Conservation (phyloP, 1,284 basidiomycete genomes). For the Volvariella volvacea region DNA sequence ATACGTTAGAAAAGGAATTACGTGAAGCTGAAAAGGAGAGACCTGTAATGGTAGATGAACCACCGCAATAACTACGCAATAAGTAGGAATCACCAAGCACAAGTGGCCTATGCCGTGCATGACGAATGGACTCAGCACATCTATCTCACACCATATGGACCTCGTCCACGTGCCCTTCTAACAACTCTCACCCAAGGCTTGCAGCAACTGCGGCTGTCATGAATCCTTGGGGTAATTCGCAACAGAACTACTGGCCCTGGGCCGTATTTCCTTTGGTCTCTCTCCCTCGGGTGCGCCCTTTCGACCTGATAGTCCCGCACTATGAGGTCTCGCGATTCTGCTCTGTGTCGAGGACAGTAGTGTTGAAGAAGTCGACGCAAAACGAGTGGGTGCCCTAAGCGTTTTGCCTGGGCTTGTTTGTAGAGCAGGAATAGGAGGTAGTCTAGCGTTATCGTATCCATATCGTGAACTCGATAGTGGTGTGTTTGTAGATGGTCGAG, state of each 20-base stretch:
- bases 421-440: constrained; percentile 30
- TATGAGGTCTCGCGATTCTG: constrained; percentile 55
- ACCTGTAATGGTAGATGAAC: no score
- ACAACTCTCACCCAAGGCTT: no score
- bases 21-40: no score
- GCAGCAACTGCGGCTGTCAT: no score
- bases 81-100: no score
- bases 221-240: constrained; percentile 2
- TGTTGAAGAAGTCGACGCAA: constrained; percentile 29
- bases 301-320: constrained; percentile 33
- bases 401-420: constrained; percentile 48
- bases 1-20: no score
- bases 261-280: constrained; percentile 15
- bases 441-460: constrained; percentile 25
- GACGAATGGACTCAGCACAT: constrained; percentile 1
- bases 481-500: constrained; percentile 31
- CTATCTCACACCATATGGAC: no score
- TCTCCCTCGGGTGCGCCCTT: constrained; percentile 38
- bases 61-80: no score
- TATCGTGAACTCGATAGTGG: constrained; percentile 22
- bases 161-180: no score
- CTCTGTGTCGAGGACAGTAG: constrained; percentile 41
- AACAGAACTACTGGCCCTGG: constrained; percentile 26
- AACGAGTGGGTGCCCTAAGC: constrained; percentile 26
- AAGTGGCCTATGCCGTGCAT: constrained; percentile 7